Evolutionary conservation across 2,329 filamentous ascomycete species (phyloP), one percentile per base, ranked within the genome.

Genomic region (Dendryphion nanum): DNA sequence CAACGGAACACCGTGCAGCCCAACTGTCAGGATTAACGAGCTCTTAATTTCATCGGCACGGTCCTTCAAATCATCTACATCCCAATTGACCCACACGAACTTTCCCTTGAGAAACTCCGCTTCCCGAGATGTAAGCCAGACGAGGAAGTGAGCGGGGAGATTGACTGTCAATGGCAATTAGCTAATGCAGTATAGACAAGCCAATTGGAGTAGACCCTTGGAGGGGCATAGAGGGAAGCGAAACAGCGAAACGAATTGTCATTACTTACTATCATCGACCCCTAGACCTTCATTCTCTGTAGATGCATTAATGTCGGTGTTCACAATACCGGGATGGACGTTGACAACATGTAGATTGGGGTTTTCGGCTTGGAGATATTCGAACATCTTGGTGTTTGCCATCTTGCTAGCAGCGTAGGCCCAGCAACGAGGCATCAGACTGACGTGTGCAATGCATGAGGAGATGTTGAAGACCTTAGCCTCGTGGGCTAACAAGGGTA

Each of bases 281-380:
- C 15, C 16, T 15, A 15, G 29, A 16, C 8, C 29, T 7, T 15
- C 29, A 7, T 30, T 15, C 15, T 8, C 8, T 8, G 35, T 41
- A 14, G 28, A 26, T 35, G 35, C 38, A 44, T 50, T 53, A 45
- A 67, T 59, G 2, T 62, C 64, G 0, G 63, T 71, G 4, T 46
- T 50, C 5, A 70, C 47, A 2, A 69, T 47, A 2, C 69, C 69
- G 2, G 69, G 68, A 2, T 70, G 67, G 4, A 70, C 42, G 29
- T 30, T 15, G 8, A 30, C 8, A 30, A 30, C 8, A 7, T 30
- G 8, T 16, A 30, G 7, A 17, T 10, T 10, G 7, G 8, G 29
- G 24, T 52, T 58, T 5, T 68, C 50, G 28, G 69, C 53, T 37
- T 72, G 35, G n/a, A n/a, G n/a, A n/a, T n/a, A n/a, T n/a, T n/a